phyloP scores from a whole-genome alignment of 1,284 basidiomycete species.

The Vanrija humicola region DNA sequence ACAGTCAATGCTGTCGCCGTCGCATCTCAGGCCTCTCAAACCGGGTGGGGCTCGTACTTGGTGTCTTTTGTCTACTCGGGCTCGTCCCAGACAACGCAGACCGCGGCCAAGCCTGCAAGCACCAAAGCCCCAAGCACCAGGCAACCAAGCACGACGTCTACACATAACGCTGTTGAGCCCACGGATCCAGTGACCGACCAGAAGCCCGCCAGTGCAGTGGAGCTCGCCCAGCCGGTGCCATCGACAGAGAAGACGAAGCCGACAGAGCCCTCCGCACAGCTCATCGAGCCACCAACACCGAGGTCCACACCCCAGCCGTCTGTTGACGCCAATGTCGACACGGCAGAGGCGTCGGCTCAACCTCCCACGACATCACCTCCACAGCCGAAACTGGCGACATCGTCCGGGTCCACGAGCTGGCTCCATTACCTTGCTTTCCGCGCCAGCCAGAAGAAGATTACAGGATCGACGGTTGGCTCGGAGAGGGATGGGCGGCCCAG shows the following conservation, averaged over 20 bases:
- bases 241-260: not conserved
- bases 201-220: not conserved
- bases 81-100: not conserved
- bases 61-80: slow-evolving; percentile 25
- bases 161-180: slow-evolving; percentile 2
- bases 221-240: too few species aligned
- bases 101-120: not conserved
- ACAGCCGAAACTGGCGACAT: slow-evolving; percentile 4
- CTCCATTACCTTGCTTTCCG: slow-evolving; percentile 42
- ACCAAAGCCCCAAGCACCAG: not conserved
- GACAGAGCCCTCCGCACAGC: not conserved
- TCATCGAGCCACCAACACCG: not conserved
- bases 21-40: too few species aligned
- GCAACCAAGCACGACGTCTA: not conserved
- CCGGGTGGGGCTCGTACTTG: slow-evolving; percentile 33
- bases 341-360: too few species aligned
- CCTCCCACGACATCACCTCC: not conserved
- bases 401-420: slow-evolving; percentile 34
- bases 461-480: slow-evolving; percentile 15
- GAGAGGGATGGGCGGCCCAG: slow-evolving; percentile 17
- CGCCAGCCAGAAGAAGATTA: slow-evolving; percentile 38
- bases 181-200: slow-evolving; percentile 15
- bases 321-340: too few species aligned
- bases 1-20: slow-evolving; percentile 1
- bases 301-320: not conserved